These are phyloP conservation scores for Medakamo hakoo DNA, from an alignment of 139 green algal species.

Conservation along the genomic window DNA sequence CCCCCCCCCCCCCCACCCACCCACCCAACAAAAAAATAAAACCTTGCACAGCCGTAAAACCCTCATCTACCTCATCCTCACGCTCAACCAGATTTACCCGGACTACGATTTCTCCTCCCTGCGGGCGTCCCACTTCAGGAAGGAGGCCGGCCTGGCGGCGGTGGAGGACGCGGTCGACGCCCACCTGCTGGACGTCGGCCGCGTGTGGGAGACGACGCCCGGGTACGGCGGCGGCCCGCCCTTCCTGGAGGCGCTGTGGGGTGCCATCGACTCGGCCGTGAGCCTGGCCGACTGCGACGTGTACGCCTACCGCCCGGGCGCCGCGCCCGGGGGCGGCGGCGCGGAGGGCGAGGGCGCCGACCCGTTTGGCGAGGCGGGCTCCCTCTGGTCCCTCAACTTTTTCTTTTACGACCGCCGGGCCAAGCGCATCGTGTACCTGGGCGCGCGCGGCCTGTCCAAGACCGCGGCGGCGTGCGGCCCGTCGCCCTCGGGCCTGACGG, in stretches of 20 bases:
- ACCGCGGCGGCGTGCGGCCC: too few relatives aligned
- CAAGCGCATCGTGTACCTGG: slow-evolving; percentile 30
- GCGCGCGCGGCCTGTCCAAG: slow-evolving; percentile 24
- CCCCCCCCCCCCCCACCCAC: too few relatives aligned
- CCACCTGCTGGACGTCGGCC: slow-evolving; percentile 69
- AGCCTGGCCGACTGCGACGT: slow-evolving; percentile 81
- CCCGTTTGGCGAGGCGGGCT: slow-evolving; percentile 71
- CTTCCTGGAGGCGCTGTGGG: slow-evolving; percentile 79
- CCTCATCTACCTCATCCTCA: slow-evolving; percentile 97
- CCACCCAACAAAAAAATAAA: too few relatives aligned
- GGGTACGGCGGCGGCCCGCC: slow-evolving; percentile 44
- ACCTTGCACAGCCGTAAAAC: slow-evolving; percentile 72
- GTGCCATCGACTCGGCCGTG: slow-evolving; percentile 81
- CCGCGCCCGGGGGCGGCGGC: slow-evolving; percentile 26
- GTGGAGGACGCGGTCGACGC: slow-evolving; percentile 73
- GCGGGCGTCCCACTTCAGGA: slow-evolving; percentile 83
- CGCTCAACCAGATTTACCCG: slow-evolving; percentile 94
- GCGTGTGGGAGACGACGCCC: slow-evolving; percentile 75
- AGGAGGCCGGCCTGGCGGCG: slow-evolving; percentile 44
- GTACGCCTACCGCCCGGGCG: slow-evolving; percentile 32
- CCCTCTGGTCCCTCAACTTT: slow-evolving; percentile 91
- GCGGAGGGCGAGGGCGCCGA: slow-evolving; percentile 66
- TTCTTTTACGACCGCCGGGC: slow-evolving; percentile 98
- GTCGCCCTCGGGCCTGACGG: too few relatives aligned
- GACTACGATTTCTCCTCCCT: slow-evolving; percentile 31